Base-by-base conservation (phyloP, 2,329 filamentous ascomycete genomes). In the Aspergillus sp. region DNA sequence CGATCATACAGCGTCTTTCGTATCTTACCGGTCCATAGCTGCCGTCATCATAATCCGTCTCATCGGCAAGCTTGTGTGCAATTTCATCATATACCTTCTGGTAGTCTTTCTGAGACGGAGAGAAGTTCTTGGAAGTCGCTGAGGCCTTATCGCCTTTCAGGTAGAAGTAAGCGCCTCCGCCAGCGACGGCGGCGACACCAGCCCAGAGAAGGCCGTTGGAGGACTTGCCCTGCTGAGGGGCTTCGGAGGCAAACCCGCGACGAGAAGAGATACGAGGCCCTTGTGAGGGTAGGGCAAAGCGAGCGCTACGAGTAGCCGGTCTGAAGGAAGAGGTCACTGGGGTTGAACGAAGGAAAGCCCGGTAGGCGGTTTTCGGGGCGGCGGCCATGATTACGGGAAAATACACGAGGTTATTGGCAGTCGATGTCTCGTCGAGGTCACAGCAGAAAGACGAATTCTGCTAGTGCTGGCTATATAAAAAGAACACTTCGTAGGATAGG, bases 31-130 rank as follows among this genome's bases (percentile, higher is more conserved):
- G 93, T 48, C 89, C 91, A 66, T 94, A 97, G 74, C 86, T 93
- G 58, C 93, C 91, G 68, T 98, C 91, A 63, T 97, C 91, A 68
- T 97, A 97, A 57, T 96, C 85, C 59, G 93, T 88, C 65, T 94
- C 82, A 73, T 96, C 87, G 69, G 93, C 84, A 46, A 97, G 75
- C 51, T 77, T 77, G 63, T 76, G 72, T 46, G 91, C 90, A 59
- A 97, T 82, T 63, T 83, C 84, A 67, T 96, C 80, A 76, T 97
- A 97, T 45, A 97, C 88, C 71, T 87, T 85, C 77, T 96, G 89
- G 77, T 95, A 97, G 72, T 98, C 89, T 60, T 85, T 83, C 71
- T 85, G 81, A 62, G 80, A 85, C 51, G 89, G 88, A 44, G 74
- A 79, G 73, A 91, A 85, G 57, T 80, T 65, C 63, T 62, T 59